Conservation (phyloP, 164 flowering plant species). For the Kingdonia uniflora region DNA sequence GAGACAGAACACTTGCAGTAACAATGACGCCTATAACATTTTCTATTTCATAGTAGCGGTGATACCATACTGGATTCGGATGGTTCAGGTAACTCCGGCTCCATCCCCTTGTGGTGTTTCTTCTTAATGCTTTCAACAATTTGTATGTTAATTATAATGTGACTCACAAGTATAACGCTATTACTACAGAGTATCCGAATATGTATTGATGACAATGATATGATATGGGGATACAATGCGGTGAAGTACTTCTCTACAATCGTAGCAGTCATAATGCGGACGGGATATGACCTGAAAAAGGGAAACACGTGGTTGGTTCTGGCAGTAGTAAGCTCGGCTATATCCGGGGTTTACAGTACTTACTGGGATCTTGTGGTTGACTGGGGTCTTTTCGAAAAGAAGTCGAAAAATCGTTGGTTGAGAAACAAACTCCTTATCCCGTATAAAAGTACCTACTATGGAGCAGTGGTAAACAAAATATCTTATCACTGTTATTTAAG, state of each 20-base stretch:
- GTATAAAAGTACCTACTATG: too few species aligned
- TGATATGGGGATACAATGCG: constrained; percentile 43
- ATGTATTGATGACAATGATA: constrained; percentile 47
- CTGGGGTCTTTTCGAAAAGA: constrained; percentile 62
- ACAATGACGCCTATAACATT: constrained; percentile 15
- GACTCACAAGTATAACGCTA: background rate
- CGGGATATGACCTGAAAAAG: constrained; percentile 33
- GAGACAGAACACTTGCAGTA: constrained; percentile 30
- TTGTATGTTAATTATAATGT: background rate
- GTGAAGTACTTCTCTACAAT: constrained; percentile 53
- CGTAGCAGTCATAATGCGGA: constrained; percentile 51
- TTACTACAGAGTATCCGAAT: constrained; percentile 51
- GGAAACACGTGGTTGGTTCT: constrained; percentile 34
- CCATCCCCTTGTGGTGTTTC: too few species aligned
- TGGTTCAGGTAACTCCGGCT: constrained; percentile 19
- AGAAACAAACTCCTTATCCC: constrained; percentile 2
- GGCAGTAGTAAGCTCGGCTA: constrained; percentile 40
- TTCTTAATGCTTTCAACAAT: too few species aligned
- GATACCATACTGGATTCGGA: constrained; percentile 20
- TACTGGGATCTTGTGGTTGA: constrained; percentile 68
- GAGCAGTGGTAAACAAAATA: too few species aligned
- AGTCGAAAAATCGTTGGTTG: constrained; percentile 46
- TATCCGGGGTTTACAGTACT: constrained; percentile 39
- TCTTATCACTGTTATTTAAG: too few species aligned
- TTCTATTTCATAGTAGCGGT: constrained; percentile 22